phyloP scores from a whole-genome alignment of 345 rosid species.

The Syzygium grande region DNA sequence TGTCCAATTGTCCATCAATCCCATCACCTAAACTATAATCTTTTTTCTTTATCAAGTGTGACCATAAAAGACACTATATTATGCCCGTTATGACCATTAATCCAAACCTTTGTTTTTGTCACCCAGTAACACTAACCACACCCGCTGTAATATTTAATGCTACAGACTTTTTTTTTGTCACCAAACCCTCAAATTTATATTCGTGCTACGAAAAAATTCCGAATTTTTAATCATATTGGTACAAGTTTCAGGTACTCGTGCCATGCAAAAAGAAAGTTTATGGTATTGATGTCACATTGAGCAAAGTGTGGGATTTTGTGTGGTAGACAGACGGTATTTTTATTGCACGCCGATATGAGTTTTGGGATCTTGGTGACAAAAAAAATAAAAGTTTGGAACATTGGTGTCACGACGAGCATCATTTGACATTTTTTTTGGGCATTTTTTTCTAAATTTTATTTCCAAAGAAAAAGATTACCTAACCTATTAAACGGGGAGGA shows the following conservation, averaged over 20 bases:
- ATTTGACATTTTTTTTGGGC: neutral
- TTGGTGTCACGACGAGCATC: accelerated
- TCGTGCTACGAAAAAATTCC: accelerated
- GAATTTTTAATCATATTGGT: accelerated
- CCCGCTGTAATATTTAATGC: neutral
- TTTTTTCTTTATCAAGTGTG: neutral
- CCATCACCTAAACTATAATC: neutral
- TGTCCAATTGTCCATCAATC: neutral
- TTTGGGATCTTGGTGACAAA: neutral
- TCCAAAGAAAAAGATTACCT: neutral
- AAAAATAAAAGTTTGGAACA: neutral
- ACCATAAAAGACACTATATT: neutral
- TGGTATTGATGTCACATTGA: accelerated
- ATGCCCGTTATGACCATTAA: neutral
- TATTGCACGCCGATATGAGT: too few species aligned
- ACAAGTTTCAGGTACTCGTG: neutral
- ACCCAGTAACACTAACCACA: neutral
- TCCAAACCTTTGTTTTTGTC: too few species aligned
- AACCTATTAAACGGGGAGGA: neutral
- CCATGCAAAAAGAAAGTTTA: neutral
- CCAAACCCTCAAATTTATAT: neutral
- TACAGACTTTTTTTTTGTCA: neutral
- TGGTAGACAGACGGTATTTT: neutral
- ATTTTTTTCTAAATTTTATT: neutral
- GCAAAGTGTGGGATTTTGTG: too few species aligned